Base-by-base conservation (phyloP, 805 yeast genomes). In the Monosporozyma solicola region DNA sequence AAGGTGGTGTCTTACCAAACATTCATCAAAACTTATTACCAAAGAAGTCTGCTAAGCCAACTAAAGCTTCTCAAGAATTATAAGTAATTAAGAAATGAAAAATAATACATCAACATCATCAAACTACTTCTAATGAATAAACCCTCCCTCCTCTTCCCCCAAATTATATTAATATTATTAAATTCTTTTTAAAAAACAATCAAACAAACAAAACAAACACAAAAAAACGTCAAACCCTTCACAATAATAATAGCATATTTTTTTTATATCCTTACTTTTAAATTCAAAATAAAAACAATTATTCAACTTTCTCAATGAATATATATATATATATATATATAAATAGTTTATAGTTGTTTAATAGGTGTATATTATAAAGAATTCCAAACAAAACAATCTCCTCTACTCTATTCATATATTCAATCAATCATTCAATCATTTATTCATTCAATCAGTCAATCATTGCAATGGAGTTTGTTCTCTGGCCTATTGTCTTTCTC, bases 1-100 rank as follows among this genome's bases (percentile, higher is more conserved):
- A 90, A 77, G 97, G 97, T 85, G 97, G 97, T 87, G 97, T 92
- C 67, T 82, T 91, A 75, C 97, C 97, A 79, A 88, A 89, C 84
- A 87, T 90, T 72, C 96, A 88, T 79, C 89, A 84, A 77, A 84
- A 85, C 79, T 84, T 91, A 74, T 83, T 91, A 69, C 91, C 92
- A 74, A 80, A 85, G 79, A 84, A 84, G 78, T 74, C 83, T 58
- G 75, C 78, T 51, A 80, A 80, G 70, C 70, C 77, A 56, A 74
- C 77, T 57, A 79, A 79, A 71, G 82, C 82, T 69, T 80, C 84
- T 67, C 85, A 81, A 74, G 85, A 80, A 74, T 79, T 80, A 74
- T 81, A 74, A 74, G 55, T 45, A 16, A 24, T 5, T 22, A 3
- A 8, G 10, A 22, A 6, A 9, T 41, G 29, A 33, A 33, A 20